Percentiles rank a stretch among this genome's conserved stretches.
Evolutionary conservation across 352 stramenopile genomes (phyloP).

Genomic region (Phytophthora cryptogea): DNA sequence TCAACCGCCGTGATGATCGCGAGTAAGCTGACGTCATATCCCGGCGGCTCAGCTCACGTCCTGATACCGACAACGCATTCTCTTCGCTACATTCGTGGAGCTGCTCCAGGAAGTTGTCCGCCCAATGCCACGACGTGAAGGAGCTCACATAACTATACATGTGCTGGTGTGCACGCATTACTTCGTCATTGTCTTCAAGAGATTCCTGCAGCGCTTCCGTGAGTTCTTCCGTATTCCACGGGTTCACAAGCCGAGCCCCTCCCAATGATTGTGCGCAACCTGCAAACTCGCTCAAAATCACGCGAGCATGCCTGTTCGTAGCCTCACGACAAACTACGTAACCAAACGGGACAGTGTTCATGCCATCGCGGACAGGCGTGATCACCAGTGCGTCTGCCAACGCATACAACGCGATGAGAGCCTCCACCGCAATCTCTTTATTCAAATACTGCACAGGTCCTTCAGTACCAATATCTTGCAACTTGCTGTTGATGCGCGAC

Average conservation of each 20-base stretch:
- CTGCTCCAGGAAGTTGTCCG: conserved; percentile 81
- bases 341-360: conserved; percentile 93
- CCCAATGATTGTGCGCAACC: conserved; percentile 87
- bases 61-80: conserved; percentile 64
- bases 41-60: conserved; percentile 76
- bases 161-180: conserved; percentile 73
- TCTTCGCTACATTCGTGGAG: conserved; percentile 81
- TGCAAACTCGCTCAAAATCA: conserved; percentile 92
- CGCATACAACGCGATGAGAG: conserved; percentile 89
- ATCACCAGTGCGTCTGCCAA: conserved; percentile 84
- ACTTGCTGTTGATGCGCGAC: conserved; percentile 91
- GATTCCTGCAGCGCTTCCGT: conserved; percentile 55
- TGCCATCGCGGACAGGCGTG: conserved; percentile 88
- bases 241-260: conserved; percentile 86
- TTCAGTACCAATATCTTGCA: conserved; percentile 88
- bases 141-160: conserved; percentile 87
- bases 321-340: conserved; percentile 90
- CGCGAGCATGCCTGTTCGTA: conserved; percentile 64
- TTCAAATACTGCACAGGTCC: conserved; percentile 92
- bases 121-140: conserved; percentile 77
- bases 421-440: conserved; percentile 85
- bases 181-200: conserved; percentile 66
- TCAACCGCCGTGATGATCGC: conserved; percentile 62
- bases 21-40: conserved; percentile 88
- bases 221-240: conserved; percentile 85